Evolutionary conservation across 2,329 filamentous ascomycete genomes (phyloP).

Genomic region (Trichocomaceae sp.): DNA sequence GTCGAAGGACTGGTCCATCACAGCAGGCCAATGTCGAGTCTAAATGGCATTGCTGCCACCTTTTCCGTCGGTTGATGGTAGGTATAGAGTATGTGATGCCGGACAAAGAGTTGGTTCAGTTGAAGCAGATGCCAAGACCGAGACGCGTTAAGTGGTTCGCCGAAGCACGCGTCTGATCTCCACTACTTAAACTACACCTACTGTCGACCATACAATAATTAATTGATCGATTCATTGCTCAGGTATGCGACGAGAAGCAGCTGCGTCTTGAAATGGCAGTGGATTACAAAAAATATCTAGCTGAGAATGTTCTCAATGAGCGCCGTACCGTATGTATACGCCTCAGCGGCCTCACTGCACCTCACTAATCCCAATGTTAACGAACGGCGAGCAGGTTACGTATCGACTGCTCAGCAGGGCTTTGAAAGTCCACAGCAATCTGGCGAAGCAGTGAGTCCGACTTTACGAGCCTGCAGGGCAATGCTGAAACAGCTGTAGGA

Average conservation of each 20-base stretch:
- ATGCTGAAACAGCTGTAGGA: slow-evolving; percentile 46
- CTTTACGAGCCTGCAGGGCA: background rate
- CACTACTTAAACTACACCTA: background rate
- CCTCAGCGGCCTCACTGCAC: slow-evolving; percentile 1
- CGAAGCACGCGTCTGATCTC: slow-evolving; percentile 26
- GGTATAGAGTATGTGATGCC: no score
- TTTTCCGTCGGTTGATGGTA: no score
- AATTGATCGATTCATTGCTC: background rate
- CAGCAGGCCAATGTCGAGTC: background rate
- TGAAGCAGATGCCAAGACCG: slow-evolving; percentile 29
- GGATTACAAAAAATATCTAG: slow-evolving; percentile 65
- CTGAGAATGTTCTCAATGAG: slow-evolving; percentile 69
- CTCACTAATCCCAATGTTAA: background rate
- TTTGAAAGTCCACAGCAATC: slow-evolving; percentile 75
- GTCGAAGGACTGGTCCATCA: slow-evolving; percentile 33
- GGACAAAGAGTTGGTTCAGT: background rate
- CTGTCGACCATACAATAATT: background rate
- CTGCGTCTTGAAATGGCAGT: slow-evolving; percentile 28
- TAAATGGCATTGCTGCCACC: no score
- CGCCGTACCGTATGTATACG: slow-evolving; percentile 56
- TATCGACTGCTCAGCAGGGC: slow-evolving; percentile 80
- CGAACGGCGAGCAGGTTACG: slow-evolving; percentile 52
- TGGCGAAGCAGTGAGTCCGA: slow-evolving; percentile 74
- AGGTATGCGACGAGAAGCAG: slow-evolving; percentile 1
- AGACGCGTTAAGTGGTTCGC: slow-evolving; percentile 39